Conservation (phyloP, 371 early-diverging fungal genomes). For the Syncephalastrum racemosum region DNA sequence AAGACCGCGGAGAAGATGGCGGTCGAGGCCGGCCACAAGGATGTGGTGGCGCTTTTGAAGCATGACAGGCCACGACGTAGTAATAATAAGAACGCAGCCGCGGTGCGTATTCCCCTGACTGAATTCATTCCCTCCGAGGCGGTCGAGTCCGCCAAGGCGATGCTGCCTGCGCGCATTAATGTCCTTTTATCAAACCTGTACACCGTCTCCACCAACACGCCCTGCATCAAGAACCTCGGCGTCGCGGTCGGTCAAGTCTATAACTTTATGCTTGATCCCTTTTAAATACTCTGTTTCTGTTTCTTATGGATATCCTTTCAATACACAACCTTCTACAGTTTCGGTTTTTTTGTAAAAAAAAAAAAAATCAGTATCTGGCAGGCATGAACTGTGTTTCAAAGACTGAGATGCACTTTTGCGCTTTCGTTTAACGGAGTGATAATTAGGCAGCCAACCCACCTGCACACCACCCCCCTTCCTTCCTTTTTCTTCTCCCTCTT, state of each 20-base stretch:
- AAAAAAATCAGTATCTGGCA: too few relatives aligned
- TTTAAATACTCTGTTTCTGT: slow-evolving; percentile 17
- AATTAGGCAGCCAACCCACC: too few relatives aligned
- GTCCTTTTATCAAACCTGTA: slow-evolving; percentile 26
- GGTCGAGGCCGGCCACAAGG: slow-evolving; percentile 34
- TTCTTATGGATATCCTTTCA: slow-evolving; percentile 4
- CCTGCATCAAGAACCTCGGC: slow-evolving; percentile 25
- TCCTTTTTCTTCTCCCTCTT: slow-evolving; percentile 2
- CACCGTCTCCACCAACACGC: slow-evolving; percentile 28
- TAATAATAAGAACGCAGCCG: neutral
- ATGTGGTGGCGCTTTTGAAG: slow-evolving; percentile 26
- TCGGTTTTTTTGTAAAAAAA: too few relatives aligned
- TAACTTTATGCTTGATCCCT: slow-evolving; percentile 45
- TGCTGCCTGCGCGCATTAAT: slow-evolving; percentile 23
- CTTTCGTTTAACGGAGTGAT: too few relatives aligned
- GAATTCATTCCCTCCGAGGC: slow-evolving; percentile 35
- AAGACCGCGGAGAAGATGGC: slow-evolving; percentile 43
- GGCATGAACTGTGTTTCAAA: too few relatives aligned
- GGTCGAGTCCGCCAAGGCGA: slow-evolving; percentile 17
- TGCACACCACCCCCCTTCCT: slow-evolving; percentile 1
- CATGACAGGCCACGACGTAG: neutral
- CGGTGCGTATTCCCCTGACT: slow-evolving; percentile 28
- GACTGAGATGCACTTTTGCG: too few relatives aligned
- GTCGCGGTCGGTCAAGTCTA: slow-evolving; percentile 38
- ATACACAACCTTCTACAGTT: neutral